Evolutionary conservation across 257 asterid species (phyloP), one percentile per base, ranked within the genome.

Genomic region (Perilla frutescens): DNA sequence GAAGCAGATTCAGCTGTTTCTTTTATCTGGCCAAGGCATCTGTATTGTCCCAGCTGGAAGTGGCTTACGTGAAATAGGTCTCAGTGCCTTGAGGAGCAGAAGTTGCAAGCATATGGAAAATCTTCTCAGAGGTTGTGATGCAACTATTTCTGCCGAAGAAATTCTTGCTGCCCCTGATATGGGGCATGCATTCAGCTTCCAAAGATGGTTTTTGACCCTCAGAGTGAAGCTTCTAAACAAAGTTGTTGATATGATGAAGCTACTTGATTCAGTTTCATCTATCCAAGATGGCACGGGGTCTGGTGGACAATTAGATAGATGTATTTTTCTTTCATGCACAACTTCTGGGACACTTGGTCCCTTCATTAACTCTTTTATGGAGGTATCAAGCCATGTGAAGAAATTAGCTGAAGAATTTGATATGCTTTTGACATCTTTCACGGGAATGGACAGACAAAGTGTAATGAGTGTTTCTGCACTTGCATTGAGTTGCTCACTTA

Each of bases 401-500:
- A 86, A 81, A 69, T 75, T 91, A 64, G 93, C 90, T 57, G 81
- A 63, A 37, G 97, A 91, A 81, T 85, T 77, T 43, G 99, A 94
- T 79, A 71, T 94, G 10, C 80, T 94, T 12, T 70, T 79, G 75
- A 20, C 69, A 11, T 86, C 96, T 76, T 86, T 81, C 77, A 61
- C 76, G 64, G 92, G 84, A 70, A 86, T 88, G 86, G 97, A 87
- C 80, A 79, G 76, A 70, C 79, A 78, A 57, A 88, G 93, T 81
- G 69, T 72, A 71, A 72, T 41, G 84, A 74, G 81, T 50, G 68
- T 94, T 76, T 90, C 92, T 5, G 80, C 82, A 11, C 85, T 91
- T 71, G 93, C 97, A 37, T 68, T 86, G 76, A 69, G 88, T 82
- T 94, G 98, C 83, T 94, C 98, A 8, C 63, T 91, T 36, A 67